Evolutionary conservation across 139 green algal genomes (phyloP), one percentile per base, ranked within the genome.

Genomic region (Desmodesmus armatus): DNA sequence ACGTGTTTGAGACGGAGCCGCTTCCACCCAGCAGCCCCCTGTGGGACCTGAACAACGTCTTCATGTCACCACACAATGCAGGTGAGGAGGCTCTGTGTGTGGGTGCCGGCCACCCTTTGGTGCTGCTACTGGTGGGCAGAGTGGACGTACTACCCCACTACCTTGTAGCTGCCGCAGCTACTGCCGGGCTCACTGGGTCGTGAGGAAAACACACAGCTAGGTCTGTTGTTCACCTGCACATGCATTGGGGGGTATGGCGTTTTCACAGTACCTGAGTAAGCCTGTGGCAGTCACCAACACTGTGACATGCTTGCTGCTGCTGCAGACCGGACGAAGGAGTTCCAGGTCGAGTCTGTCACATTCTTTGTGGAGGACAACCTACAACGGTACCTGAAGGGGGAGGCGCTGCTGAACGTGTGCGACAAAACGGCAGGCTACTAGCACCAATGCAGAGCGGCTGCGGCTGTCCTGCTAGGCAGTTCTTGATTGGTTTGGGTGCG

Each of bases 1-100:
- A 98, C 67, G 95, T 98, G 37, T 96, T 94, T 83, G 88, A 83
- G 3, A 87, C 72, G 40, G 95, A 97, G 90, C 95, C 95, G 19
- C 90, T 98, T 65, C 92, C 94, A 0, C 33, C 66, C 0, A 67
- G 89, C 65, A 95, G 90, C 73, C 88, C 90, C 0, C 89, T 98
- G 60, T 98, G 92, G 87, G 83, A 79, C 11, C 88, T 97, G 82
- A 87, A 93, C 58, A 97, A 97, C 76, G 90, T 95, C 37, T 53
- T 98, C 19, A 89, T 98, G 82, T 93, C 88, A 0, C 92, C 94
- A 17, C 94, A 98, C 93, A 92, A 84, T 58, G 94, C n/a, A n/a
- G n/a, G n/a, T n/a, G n/a, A n/a, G n/a, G n/a, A n/a, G n/a, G n/a
- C n/a, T n/a, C n/a, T n/a, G n/a, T n/a, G n/a, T n/a, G n/a, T n/a